phyloP scores from a whole-genome alignment of 192 early-diverging fungal genomes.

The Powellomyces hirtus region DNA sequence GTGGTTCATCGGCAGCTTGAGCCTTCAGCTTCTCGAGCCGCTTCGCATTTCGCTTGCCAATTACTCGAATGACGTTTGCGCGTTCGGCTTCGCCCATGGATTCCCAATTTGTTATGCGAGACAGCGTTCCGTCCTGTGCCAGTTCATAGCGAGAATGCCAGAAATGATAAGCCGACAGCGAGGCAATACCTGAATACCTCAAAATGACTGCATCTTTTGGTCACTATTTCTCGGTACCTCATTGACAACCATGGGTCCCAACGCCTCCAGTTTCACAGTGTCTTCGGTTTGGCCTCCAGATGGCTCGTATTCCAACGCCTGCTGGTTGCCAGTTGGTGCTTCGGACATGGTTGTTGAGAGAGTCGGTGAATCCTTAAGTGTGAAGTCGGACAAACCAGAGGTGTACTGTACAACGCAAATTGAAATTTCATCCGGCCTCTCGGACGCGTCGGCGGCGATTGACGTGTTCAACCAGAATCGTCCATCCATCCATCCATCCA shows the following conservation, averaged over 20 bases:
- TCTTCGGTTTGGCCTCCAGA: background rate
- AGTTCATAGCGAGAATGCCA: background rate
- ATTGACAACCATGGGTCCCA: conserved; percentile 38
- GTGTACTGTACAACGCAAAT: background rate
- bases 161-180: background rate
- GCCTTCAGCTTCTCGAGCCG: conserved; percentile 30
- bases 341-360: background rate
- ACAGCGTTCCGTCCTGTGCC: conserved; percentile 41
- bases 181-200: background rate
- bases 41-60: conserved; percentile 38
- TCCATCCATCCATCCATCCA: background rate
- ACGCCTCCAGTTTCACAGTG: conserved; percentile 12
- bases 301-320: background rate
- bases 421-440: background rate
- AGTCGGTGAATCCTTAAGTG: background rate
- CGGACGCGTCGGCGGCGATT: too few relatives aligned
- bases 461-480: too few relatives aligned
- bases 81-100: conserved; percentile 33
- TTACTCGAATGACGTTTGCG: conserved; percentile 32
- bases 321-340: background rate
- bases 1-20: background rate
- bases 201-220: background rate
- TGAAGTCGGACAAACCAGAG: background rate
- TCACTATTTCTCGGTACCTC: background rate
- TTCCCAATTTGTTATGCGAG: conserved; percentile 46